Base-by-base conservation (phyloP, 495 filamentous ascomycete genomes). In the Acidomyces sp. region DNA sequence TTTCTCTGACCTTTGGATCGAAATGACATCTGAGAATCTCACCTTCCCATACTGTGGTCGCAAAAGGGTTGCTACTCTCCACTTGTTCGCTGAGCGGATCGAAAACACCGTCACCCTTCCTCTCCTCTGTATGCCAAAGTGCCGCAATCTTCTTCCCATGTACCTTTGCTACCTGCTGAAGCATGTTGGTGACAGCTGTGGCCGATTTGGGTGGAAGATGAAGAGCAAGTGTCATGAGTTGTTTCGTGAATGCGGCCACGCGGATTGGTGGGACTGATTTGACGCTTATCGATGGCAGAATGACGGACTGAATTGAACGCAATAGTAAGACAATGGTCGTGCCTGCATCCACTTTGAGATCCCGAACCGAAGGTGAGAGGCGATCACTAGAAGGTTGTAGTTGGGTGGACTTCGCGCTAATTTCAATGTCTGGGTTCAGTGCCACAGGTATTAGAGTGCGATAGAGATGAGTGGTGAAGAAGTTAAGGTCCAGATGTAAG, bases 391-490 rank as follows among this genome's bases (percentile, higher is more conserved):
- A 85, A 56, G 93, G 84, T 1, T 74, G 71, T 12, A 94, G 75
- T 39, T 79, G 85, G 1, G 87, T 80, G 3, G 87, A 80, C 53
- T 84, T 88, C 27, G 75, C 68, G 57, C 80, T 80, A 51, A 78
- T 70, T 58, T 96, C 92, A 47, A 96, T 74, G 54, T 94, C 85
- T 0, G 90, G 67, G 56, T 88, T 79, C 21, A 86, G 69, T 9
- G 78, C 73, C 15, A 90, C 71, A 10, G 76, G 67, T 48, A 88
- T 68, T 2, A 97, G 74, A 12, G 75, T 78, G 38, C 76, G 75
- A 68, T 93, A 96, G 30, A 96, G 82, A 57, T 94, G 82, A 23
- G 79, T 80, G 55, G 80, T 83, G 71, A 97, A 97, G 71, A 87
- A 94, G 52, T 77, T 80, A 16, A 97, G 73, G 58, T 97, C 92